Evolutionary conservation across 805 yeast genomes (phyloP), one percentile per base, ranked within the genome.

Genomic region (Myxozyma neotropica): DNA sequence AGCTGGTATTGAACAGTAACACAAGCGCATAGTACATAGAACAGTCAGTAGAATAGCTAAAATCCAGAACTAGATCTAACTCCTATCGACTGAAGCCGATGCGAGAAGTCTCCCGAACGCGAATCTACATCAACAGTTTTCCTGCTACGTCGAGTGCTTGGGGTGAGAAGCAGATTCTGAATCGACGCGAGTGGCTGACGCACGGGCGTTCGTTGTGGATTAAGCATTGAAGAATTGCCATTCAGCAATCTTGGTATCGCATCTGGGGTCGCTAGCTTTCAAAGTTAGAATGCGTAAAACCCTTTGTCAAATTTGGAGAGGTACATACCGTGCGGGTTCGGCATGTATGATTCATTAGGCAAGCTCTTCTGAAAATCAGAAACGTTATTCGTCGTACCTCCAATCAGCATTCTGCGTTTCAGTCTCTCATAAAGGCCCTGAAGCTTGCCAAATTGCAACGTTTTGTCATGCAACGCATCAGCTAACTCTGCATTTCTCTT

Each of bases 381-480:
- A 17, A 12, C 24, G 26, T 23, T 42, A 17, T 10, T 13, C 7
- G 27, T 21, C 15, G 5, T 29, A 29, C 50, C 50, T 7, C 39
- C 39, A 12, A 54, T 36, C 39, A 54, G 35, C 26, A 51, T n/a
- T 19, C 53, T 54, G 42, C 57, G 55, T 31, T 54, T 54, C 27
- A 58, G 51, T 24, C 50, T 47, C 26, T 58, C 63, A 23, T 58
- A 58, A n/a, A 53, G 51, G 6, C 35, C 46, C 31, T 58, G 63
- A 2, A 58, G 55, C 47, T 58, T 58, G 23, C 53, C 26, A 29
- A 44, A 58, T 21, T 58, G 58, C 27, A 58, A 27, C 10, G 50
- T 29, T 12, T 50, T 54, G 42, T 54, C 58, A 3, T 54, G 55
- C 31, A 54, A 13, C 10, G 40, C 39, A 12, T 54, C 58, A 12